Percentiles rank a stretch among this genome's conserved stretches.
These are phyloP conservation scores for Exophiala mesophila DNA, from an alignment of 2,329 filamentous ascomycete species.

Conservation along the genomic window DNA sequence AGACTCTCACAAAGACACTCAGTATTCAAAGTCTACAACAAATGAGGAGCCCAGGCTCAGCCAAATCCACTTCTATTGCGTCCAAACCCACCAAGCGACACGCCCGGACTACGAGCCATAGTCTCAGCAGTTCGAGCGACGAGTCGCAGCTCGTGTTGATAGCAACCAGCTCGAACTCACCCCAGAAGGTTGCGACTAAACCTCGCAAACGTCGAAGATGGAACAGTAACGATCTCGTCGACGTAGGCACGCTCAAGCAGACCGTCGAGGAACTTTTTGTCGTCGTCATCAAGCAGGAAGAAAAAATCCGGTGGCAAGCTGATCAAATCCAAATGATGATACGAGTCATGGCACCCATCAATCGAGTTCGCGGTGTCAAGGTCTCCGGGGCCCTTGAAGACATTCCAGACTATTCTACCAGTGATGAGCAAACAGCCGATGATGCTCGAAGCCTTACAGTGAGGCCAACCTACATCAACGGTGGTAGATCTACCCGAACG, in stretches of 20 bases:
- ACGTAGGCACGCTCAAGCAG: slow-evolving; percentile 13
- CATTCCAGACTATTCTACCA: slow-evolving; percentile 2
- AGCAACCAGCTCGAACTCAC: neutral
- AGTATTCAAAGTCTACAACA: slow-evolving; percentile 3
- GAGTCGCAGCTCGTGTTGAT: slow-evolving; percentile 2
- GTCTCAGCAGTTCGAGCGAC: slow-evolving; percentile 13
- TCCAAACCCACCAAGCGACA: slow-evolving; percentile 7
- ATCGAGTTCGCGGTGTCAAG: slow-evolving; percentile 7
- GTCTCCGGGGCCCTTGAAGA: slow-evolving; percentile 3
- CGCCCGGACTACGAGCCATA: slow-evolving; percentile 4
- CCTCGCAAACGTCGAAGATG: slow-evolving; percentile 17
- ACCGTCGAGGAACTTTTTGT: slow-evolving; percentile 17
- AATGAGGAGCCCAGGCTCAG: neutral
- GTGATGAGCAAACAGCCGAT: neutral
- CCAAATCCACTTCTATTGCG: neutral
- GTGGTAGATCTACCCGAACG: neutral
- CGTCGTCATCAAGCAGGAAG: slow-evolving; percentile 18
- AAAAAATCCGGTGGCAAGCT: slow-evolving; percentile 15
- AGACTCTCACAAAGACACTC: neutral
- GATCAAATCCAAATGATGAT: slow-evolving; percentile 20
- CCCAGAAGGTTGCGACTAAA: neutral
- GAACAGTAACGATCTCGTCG: slow-evolving; percentile 20
- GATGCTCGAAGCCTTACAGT: neutral
- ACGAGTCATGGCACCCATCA: slow-evolving; percentile 17
- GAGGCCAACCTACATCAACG: neutral